Base-by-base conservation (phyloP, 1,284 basidiomycete genomes). In the Cryptococcus neoformans region DNA sequence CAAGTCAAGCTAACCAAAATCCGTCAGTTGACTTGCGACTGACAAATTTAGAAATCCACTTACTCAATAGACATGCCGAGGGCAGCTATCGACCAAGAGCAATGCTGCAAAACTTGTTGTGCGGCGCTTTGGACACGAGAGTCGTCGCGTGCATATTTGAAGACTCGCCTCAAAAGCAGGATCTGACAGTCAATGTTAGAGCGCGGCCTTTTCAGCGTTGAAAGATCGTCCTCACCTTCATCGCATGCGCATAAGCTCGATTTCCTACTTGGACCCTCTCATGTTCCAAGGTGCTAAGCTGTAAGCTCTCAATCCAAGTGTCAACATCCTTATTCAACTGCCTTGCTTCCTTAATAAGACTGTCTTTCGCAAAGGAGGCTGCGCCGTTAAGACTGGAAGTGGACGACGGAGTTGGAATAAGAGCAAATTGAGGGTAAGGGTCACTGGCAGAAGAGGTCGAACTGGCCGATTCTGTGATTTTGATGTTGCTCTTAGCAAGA, bases 101-200 rank as follows among this genome's bases (percentile, higher is more conserved):
- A 77, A 50, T 75, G 68, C 57, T 69, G 65, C 9, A 77, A 55
- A 1, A 75, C 74, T 50, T 73, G 69, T 39, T 67, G 62, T 12
- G 74, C 73, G 4, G 73, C 69, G 10, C 58, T 55, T 54, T 81
- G 80, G 17, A 81, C 79, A 36, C 76, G 65, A 37, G 68, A 62
- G 65, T 80, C 78, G 40, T 67, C 68, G 28, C 78, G 69, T 16
- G 70, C 60, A 53, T 77, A 72, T 41, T 77, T 70, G 61, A 79
- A 80, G 21, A 83, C 77, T 55, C 79, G 80, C 41, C 79, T 72
- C 12, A 82, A 74, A 34, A 82, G 73, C 52, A 81, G 67, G 59
- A 81, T 81, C 81, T 81, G 14, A n/a, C 34, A 10, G 21, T 21
- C 28, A 6, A 42, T 12, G 28, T 16, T 0, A n/a, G 12, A 38